Evolutionary conservation across 2,329 filamentous ascomycete genomes (phyloP).

Genomic region (Verticillium zaregamsianum): DNA sequence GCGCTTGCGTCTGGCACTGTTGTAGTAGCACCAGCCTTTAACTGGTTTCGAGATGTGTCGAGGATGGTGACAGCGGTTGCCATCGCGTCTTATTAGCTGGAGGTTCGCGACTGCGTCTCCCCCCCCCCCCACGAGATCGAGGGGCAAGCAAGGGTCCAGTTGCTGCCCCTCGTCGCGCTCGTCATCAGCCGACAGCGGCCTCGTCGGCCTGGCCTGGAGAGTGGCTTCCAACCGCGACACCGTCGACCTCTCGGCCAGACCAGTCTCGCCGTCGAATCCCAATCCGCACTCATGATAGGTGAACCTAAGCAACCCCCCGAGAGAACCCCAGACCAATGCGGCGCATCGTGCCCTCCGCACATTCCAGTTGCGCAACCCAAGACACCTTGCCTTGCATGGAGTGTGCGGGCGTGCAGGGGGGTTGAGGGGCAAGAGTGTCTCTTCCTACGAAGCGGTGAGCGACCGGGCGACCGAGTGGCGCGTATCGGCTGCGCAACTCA

Average conservation of each 20-base stretch:
- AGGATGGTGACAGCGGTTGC: background rate
- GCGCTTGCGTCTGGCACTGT: no score
- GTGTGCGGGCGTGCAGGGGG: slow-evolving; percentile 7
- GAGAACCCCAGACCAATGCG: background rate
- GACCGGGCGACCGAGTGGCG: slow-evolving; percentile 3
- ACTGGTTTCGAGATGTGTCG: background rate
- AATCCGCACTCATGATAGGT: background rate
- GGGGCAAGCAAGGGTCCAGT: slow-evolving; percentile 7
- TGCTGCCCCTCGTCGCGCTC: slow-evolving; percentile 10
- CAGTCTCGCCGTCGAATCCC: background rate
- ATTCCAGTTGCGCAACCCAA: slow-evolving; percentile 6
- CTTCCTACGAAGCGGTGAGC: slow-evolving; percentile 14
- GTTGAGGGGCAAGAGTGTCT: slow-evolving; percentile 3
- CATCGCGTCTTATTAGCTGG: background rate
- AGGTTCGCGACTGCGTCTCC: background rate
- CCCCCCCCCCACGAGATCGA: slow-evolving; percentile 13
- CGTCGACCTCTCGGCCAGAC: background rate
- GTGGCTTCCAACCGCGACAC: background rate
- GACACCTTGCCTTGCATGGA: slow-evolving; percentile 10
- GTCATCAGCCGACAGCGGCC: slow-evolving; percentile 10
- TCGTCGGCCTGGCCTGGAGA: background rate
- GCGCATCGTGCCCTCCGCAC: slow-evolving; percentile 1
- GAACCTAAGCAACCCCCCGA: background rate
- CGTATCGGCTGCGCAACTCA: slow-evolving; percentile 9
- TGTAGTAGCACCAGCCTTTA: no score